Base-by-base conservation (phyloP, 2,329 filamentous ascomycete genomes). In the Exserohilum rostratum region DNA sequence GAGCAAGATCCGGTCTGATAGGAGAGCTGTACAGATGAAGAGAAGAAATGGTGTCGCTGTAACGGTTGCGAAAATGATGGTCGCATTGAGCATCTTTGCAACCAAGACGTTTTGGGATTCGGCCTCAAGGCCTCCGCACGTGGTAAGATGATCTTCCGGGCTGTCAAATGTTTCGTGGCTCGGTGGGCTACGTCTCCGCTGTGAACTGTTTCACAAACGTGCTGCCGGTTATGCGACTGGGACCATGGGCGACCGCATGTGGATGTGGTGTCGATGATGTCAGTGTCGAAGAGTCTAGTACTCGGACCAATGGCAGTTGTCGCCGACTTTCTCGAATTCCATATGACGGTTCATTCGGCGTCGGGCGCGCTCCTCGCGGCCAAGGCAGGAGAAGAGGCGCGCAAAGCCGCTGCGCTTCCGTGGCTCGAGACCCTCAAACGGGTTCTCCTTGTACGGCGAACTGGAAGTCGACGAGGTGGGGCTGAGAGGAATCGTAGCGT, bases 401-500 rank as follows among this genome's bases (percentile, higher is more conserved):
- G 65, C 71, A 6, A 74, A 57, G 10, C 57, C 65, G 34, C 53
- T 73, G 46, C 71, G 65, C 52, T 67, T 67, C 12, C 70, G 64
- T 17, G 69, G 69, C 6, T 53, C 52, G 12, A 73, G 63, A 9
- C 69, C 70, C 0, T 66, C 65, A 34, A 68, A 68, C 1, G 65
- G 59, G 12, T 50, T 47, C 27, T 67, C 62, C 31, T 55, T 58
- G 43, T 15, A 45, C 5, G 29, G 42, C n/a, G 53, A 56, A 40
- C 48, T 60, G 7, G 65, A 59, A 2, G 60, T 54, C 0, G 69
- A 64, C 0, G 69, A 64, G 2, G 54, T 38, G 0, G 71, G 71
- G 55, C 68, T 71, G 13, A 73, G 65, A 2, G 71, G 71, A 39
- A 74, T 71, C 2, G 67, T 73, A 1, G 71, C 71, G 37, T 73